Base-by-base conservation (phyloP, 371 early-diverging fungal species). In the Mucor piriformis region DNA sequence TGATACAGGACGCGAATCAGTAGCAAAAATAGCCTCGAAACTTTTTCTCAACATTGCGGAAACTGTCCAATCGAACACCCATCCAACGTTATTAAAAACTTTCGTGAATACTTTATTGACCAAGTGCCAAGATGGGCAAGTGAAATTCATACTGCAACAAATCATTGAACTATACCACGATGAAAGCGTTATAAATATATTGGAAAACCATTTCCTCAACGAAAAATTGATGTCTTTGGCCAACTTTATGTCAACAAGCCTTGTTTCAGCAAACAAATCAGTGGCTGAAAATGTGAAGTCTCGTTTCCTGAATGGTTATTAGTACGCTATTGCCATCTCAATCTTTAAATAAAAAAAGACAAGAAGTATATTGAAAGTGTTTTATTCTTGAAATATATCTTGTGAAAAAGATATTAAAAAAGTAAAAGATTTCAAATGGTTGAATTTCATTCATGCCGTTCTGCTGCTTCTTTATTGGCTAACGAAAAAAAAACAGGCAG, bases 51-150 rank as follows among this genome's bases (percentile, higher is more conserved):
- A 50, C 10, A 24, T 59, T 32, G 59, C 55, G 1, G 12, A 54
- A 18, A 8, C 27, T 6, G 53, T 60, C 53, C 53, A 59, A 24
- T 52, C 46, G 6, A 60, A 27, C 48, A 60, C 60, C 33, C 3
- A 60, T 47, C 60, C 53, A 20, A 60, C 53, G 20, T 20, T 59
- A 10, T 43, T 51, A 59, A 59, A 51, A 33, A 15, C 16, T n/a
- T 60, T 33, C 32, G 60, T 60, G 23, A 60, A 52, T 25, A 25
- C 52, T 53, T 32, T 60, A 53, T 60, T 60, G 8, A 24, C 34
- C 2, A 60, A 53, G 25, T 53, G 52, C 47, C 52, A 51, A 51
- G 46, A 59, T 59, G 59, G 46, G 11, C 59, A 59, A 59, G 24
- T 52, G 42, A 59, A 51, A 37, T 59, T 44, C 23, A 59, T 44